Percentiles rank a stretch among this genome's conserved stretches.
phyloP scores from a whole-genome alignment of 2,329 filamentous ascomycete genomes.

The Coniochaeta sp. region DNA sequence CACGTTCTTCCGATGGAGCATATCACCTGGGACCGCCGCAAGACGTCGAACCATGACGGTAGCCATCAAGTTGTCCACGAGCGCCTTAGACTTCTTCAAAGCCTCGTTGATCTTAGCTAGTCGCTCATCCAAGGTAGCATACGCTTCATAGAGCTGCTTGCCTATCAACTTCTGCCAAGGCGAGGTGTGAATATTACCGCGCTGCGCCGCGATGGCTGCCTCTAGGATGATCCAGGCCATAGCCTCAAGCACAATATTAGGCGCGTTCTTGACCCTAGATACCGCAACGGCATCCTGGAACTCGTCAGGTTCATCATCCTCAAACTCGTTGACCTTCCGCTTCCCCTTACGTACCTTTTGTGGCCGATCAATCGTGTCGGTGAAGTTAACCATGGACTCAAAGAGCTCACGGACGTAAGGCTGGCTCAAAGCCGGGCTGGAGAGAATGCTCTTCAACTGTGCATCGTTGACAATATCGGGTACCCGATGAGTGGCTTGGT shows the following conservation, averaged over 20 bases:
- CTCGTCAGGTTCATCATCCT: neutral
- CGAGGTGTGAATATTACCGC: neutral
- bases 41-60: neutral
- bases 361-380: neutral
- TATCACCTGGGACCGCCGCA: neutral
- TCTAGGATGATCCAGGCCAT: neutral
- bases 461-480: neutral
- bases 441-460: neutral
- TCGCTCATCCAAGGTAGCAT: neutral
- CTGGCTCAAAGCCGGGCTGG: neutral
- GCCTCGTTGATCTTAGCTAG: neutral
- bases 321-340: neutral
- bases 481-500: neutral
- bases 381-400: neutral
- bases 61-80: neutral
- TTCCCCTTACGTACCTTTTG: neutral
- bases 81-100: neutral
- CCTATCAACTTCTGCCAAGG: neutral
- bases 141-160: neutral
- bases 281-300: neutral
- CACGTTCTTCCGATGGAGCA: neutral
- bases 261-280: neutral
- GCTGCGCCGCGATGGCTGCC: neutral
- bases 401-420: neutral
- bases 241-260: neutral